Conservation (phyloP, 1,284 basidiomycete species). For the Boletellus deceptivus region DNA sequence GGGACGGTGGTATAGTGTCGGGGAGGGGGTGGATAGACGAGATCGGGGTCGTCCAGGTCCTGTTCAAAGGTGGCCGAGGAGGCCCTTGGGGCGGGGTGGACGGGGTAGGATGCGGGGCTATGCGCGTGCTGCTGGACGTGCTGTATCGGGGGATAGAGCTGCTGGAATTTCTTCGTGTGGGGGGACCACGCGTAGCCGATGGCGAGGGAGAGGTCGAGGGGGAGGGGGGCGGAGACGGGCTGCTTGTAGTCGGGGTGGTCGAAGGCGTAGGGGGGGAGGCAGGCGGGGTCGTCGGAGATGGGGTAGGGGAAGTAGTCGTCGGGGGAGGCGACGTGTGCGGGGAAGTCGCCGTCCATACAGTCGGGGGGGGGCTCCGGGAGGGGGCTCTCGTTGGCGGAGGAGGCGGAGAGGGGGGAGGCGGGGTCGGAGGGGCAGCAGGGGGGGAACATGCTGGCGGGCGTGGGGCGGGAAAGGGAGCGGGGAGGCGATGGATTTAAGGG, state of each 20-base stretch:
- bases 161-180: conserved; percentile 36
- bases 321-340: conserved; percentile 29
- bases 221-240: conserved; percentile 33
- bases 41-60: conserved; percentile 29
- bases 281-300: conserved; percentile 25
- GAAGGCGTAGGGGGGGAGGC: conserved; percentile 27
- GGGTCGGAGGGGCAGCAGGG: conserved; percentile 7
- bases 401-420: conserved; percentile 31
- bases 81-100: conserved; percentile 15
- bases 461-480: conserved; percentile 14
- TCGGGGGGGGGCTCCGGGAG: conserved; percentile 34
- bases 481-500: too few relatives aligned
- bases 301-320: conserved; percentile 33
- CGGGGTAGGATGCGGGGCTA: conserved; percentile 20
- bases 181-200: conserved; percentile 36
- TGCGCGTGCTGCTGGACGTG: conserved; percentile 28
- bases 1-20: conserved; percentile 24
- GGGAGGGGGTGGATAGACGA: conserved; percentile 24
- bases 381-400: conserved; percentile 35
- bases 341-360: conserved; percentile 29
- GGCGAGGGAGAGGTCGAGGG: conserved; percentile 32
- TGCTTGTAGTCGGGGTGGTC: conserved; percentile 25
- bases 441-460: conserved; percentile 24
- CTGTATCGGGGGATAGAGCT: conserved; percentile 36
- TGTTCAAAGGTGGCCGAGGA: conserved; percentile 25